Evolutionary conservation across 192 early-diverging fungal species (phyloP).

Genomic region (Entrophospora sp.): DNA sequence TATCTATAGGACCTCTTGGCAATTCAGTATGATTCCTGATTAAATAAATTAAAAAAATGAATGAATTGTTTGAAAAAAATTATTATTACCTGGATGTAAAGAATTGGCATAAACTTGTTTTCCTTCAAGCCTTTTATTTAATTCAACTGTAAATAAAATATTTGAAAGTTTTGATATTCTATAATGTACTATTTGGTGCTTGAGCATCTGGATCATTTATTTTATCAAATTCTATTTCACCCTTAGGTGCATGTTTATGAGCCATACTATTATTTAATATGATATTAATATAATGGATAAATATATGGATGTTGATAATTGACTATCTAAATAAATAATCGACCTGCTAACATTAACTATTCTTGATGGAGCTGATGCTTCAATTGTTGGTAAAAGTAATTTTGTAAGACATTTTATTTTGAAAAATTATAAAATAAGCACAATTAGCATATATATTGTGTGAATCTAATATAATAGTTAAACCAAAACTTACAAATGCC

Average conservation of each 20-base stretch:
- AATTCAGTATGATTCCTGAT: neutral
- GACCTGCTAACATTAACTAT: constrained; percentile 38
- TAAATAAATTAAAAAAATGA: too few relatives aligned
- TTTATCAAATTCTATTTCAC: constrained; percentile 35
- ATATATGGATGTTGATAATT: neutral
- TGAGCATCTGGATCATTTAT: constrained; percentile 29
- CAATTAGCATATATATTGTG: too few relatives aligned
- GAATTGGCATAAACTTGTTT: constrained; percentile 31
- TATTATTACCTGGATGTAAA: constrained; percentile 36
- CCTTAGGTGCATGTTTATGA: constrained; percentile 21
- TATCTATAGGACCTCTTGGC: neutral
- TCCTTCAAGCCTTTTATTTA: constrained; percentile 28
- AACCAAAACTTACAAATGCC: too few relatives aligned
- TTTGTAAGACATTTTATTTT: constrained; percentile 24
- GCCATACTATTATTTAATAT: constrained; percentile 35
- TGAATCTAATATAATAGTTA: too few relatives aligned
- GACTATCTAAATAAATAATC: neutral
- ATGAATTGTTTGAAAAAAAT: neutral
- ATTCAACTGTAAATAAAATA: constrained; percentile 38
- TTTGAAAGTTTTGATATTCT: constrained; percentile 50
- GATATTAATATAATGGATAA: constrained; percentile 29
- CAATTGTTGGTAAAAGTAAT: constrained; percentile 30
- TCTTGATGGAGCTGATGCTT: constrained; percentile 12
- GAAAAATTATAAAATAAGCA: neutral
- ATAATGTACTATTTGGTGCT: constrained; percentile 27